Evolutionary conservation across 1,284 basidiomycete genomes (phyloP), one percentile per base, ranked within the genome.

Genomic region (Cutaneotrichosporon mucoides): DNA sequence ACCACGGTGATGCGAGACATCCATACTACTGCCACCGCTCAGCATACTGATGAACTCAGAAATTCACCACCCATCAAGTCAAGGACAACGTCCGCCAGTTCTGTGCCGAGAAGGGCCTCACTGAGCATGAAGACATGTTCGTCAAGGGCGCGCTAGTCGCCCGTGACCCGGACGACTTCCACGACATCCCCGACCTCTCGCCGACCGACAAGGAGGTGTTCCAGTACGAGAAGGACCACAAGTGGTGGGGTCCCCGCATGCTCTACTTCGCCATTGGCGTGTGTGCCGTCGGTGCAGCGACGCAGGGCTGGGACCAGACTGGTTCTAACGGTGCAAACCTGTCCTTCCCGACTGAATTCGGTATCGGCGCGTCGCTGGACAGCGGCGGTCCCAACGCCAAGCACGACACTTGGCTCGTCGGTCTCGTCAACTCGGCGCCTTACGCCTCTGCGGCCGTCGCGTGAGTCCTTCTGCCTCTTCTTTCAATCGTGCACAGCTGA

Each of bases 131-230:
- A n/a, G 13, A 6, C n/a, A 15, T 81, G 40, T 81, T 87, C 64
- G 73, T 79, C 66, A 85, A 85, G 70, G 86, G 84, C 16, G 86
- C 86, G 0, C 78, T 88, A 36, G 73, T 88, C 47, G 86, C 86
- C 0, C 84, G 85, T 63, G 79, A 84, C 57, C 81, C 82, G 0
- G 42, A 67, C 68, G 67, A 82, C 9, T 87, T 86, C 68, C n/a
- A 24, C 5, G 68, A 62, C 1, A 66, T 88, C 33, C 67, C 82
- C n/a, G 74, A 84, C 44, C 83, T 92, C 42, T 75, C 75, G 12
- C 82, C 84, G 10, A 84, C 84, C 4, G 89, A 92, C 58, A 84
- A 81, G 64, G 73, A 70, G 0, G 71, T 72, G 12, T 65, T 83
- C 34, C 62, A 68, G 0, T 68, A 74, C 53, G 89, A 91, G 72